Conservation (phyloP, 2,329 filamentous ascomycete genomes). For the Seiridium cupressi region DNA sequence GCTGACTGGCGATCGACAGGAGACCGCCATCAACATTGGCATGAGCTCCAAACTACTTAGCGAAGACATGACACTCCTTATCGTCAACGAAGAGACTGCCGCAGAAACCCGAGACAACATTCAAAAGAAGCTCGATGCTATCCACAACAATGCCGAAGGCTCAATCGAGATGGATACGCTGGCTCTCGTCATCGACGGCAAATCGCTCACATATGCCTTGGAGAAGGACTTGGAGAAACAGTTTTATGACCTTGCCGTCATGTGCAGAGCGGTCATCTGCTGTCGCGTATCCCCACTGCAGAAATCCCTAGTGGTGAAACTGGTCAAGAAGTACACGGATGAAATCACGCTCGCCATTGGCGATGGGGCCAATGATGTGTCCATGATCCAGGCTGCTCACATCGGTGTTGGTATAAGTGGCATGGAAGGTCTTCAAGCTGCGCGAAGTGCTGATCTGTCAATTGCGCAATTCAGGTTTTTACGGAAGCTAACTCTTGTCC, state of each 20-base stretch:
- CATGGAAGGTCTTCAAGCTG: conserved; percentile 93
- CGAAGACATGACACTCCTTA: conserved; percentile 97
- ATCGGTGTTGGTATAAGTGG: conserved; percentile 98
- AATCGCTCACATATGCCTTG: conserved; percentile 87
- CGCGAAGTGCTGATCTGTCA: conserved; percentile 90
- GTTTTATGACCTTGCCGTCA: conserved; percentile 87
- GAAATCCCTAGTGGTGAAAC: conserved; percentile 95
- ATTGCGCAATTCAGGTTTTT: conserved; percentile 96
- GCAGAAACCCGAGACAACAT: conserved; percentile 82
- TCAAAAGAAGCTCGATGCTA: conserved; percentile 89
- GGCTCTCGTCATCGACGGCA: conserved; percentile 92
- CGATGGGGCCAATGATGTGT: conserved; percentile 98
- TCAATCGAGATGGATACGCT: conserved; percentile 80
- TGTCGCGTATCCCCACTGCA: conserved; percentile 95
- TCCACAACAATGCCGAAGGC: conserved; percentile 76
- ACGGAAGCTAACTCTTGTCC: conserved; percentile 89
- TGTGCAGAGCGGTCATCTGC: conserved; percentile 99
- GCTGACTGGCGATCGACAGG: conserved; percentile 92
- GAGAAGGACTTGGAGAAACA: conserved; percentile 92
- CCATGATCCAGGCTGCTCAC: conserved; percentile 98
- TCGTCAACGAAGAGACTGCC: conserved; percentile 87
- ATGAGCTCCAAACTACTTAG: conserved; percentile 99
- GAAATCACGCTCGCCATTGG: conserved; percentile 95
- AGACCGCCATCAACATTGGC: conserved; percentile 98
- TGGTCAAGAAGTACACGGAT: conserved; percentile 89